Percentiles rank a stretch among this genome's conserved stretches.
phyloP scores from a whole-genome alignment of 495 filamentous ascomycete genomes.

The Apodospora peruviana region DNA sequence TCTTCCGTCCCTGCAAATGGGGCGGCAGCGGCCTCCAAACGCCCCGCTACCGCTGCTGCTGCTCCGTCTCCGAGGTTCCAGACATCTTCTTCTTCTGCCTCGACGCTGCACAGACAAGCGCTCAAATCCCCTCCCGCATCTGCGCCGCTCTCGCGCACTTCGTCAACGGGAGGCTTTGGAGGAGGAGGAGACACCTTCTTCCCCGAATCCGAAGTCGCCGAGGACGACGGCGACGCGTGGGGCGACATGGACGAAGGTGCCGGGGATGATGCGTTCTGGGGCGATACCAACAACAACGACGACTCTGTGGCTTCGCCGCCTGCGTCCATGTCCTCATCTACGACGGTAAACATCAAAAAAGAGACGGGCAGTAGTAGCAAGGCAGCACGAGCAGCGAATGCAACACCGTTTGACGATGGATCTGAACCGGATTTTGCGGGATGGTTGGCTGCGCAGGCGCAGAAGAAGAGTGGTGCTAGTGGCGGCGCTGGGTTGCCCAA shows the following conservation, averaged over 20 bases:
- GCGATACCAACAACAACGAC: slow-evolving; percentile 21
- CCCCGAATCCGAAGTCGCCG: slow-evolving; percentile 32
- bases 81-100: slow-evolving; percentile 43
- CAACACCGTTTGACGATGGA: slow-evolving; percentile 67
- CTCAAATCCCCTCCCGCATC: slow-evolving; percentile 42
- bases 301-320: slow-evolving; percentile 42
- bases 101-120: slow-evolving; percentile 48
- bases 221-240: slow-evolving; percentile 62
- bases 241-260: slow-evolving; percentile 55
- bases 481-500: slow-evolving; percentile 62
- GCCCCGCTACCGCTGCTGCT: slow-evolving; percentile 20
- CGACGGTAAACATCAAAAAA: slow-evolving; percentile 21
- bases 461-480: slow-evolving; percentile 54
- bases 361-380: slow-evolving; percentile 12
- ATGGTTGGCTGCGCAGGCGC: slow-evolving; percentile 79
- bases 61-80: too few relatives aligned
- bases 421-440: slow-evolving; percentile 91
- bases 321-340: slow-evolving; percentile 34
- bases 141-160: slow-evolving; percentile 34
- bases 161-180: slow-evolving; percentile 34
- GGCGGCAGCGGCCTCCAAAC: slow-evolving; percentile 12
- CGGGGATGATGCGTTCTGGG: slow-evolving; percentile 51
- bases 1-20: slow-evolving; percentile 10
- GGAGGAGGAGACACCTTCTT: slow-evolving; percentile 39
- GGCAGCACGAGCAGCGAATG: slow-evolving; percentile 12